Percentiles rank a stretch among this genome's conserved stretches.
phyloP scores from a whole-genome alignment of 1,284 basidiomycete genomes.

The Athelia psychrophila region DNA sequence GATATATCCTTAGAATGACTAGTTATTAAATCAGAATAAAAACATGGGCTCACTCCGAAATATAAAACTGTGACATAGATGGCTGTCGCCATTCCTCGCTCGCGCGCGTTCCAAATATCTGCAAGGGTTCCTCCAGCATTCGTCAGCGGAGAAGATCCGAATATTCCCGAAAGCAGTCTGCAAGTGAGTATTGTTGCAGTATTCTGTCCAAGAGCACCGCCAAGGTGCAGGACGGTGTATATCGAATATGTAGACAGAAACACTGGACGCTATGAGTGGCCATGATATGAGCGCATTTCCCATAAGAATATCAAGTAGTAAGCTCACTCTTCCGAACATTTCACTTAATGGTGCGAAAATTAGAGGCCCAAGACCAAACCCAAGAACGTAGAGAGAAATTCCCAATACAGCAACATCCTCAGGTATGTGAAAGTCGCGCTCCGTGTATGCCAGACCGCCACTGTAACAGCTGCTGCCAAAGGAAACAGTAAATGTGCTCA shows the following conservation, averaged over 20 bases:
- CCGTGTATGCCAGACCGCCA: conserved; percentile 49
- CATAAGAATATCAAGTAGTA: background rate
- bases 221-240: conserved; percentile 63
- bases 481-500: conserved; percentile 58
- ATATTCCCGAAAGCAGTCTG: conserved; percentile 57
- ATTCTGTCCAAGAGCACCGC: conserved; percentile 58
- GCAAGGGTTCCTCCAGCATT: conserved; percentile 61
- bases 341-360: conserved; percentile 67
- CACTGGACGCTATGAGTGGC: conserved; percentile 38
- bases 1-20: too few species aligned
- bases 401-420: conserved; percentile 57
- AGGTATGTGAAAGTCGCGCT: conserved; percentile 45
- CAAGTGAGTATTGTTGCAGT: conserved; percentile 57
- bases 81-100: conserved; percentile 56
- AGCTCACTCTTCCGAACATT: conserved; percentile 49
- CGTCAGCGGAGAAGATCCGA: conserved; percentile 59
- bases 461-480: conserved; percentile 61
- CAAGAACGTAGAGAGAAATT: conserved; percentile 48
- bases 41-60: conserved; percentile 37
- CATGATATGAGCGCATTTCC: too few species aligned
- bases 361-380: conserved; percentile 42
- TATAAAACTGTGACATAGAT: conserved; percentile 72
- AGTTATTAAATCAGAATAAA: too few species aligned
- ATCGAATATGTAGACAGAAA: conserved; percentile 55
- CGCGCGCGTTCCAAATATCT: conserved; percentile 57